These are phyloP conservation scores for Solanum lycopersicoides DNA, from an alignment of 257 asterid species.

Conservation along the genomic window DNA sequence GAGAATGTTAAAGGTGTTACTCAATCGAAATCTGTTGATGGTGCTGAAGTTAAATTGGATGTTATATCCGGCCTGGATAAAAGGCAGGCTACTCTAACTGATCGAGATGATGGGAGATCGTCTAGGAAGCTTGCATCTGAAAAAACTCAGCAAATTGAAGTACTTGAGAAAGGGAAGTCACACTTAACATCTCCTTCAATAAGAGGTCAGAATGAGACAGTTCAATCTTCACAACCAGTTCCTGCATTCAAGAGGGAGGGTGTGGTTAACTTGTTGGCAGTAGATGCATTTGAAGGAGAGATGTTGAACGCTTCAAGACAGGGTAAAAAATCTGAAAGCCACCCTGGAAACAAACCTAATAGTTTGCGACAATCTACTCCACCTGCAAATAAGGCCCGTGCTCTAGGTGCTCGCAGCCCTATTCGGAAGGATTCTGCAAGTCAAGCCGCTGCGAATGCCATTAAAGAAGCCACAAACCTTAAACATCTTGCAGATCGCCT, in stretches of 20 bases:
- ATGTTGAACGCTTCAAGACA: slow-evolving; percentile 33
- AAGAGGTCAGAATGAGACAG: slow-evolving; percentile 48
- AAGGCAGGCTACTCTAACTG: slow-evolving; percentile 31
- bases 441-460: slow-evolving; percentile 72
- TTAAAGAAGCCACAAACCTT: slow-evolving; percentile 93
- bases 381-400: slow-evolving; percentile 45
- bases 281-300: slow-evolving; percentile 35
- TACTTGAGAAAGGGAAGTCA: slow-evolving; percentile 42
- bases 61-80: slow-evolving; percentile 28
- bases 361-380: slow-evolving; percentile 48
- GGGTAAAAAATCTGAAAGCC: slow-evolving; percentile 51
- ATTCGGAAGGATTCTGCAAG: slow-evolving; percentile 70
- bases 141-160: slow-evolving; percentile 29
- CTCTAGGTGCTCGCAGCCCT: slow-evolving; percentile 70
- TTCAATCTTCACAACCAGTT: slow-evolving; percentile 20
- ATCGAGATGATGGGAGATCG: slow-evolving; percentile 37
- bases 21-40: slow-evolving; percentile 30
- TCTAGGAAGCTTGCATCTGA: slow-evolving; percentile 33
- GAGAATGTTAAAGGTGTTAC: slow-evolving; percentile 37
- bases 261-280: slow-evolving; percentile 22
- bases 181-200: slow-evolving; percentile 70
- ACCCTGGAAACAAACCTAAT: slow-evolving; percentile 31
- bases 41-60: slow-evolving; percentile 15
- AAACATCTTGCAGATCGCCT: slow-evolving; percentile 93
- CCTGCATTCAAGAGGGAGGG: slow-evolving; percentile 57